Evolutionary conservation across 2,329 filamentous ascomycete genomes (phyloP), one percentile per base, ranked within the genome.

Genomic region (Ophiocordyceps unilateralis): DNA sequence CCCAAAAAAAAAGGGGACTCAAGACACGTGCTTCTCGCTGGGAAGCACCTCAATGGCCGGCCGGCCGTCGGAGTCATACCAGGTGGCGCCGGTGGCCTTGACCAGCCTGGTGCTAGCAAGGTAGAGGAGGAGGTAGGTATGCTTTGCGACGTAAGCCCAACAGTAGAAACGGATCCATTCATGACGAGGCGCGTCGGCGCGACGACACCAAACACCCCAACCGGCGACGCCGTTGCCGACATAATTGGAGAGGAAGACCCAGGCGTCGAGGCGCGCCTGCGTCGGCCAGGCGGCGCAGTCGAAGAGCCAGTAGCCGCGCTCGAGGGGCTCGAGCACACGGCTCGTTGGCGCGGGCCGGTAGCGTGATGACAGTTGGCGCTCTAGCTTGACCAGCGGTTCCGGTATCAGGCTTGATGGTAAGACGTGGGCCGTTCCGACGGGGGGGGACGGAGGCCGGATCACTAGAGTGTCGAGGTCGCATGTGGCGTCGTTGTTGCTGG

Each of bases 251-350:
- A 87, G 60, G 41, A 72, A 78, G 1, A 61, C 58, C 81, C 83
- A 88, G 8, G 77, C 69, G 2, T 67, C 61, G 15, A 64, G 56
- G 41, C 73, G 70, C 4, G 68, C 52, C 0, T 60, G 56, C 0
- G 54, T 42, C 0, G 62, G 54, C 81, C 81, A 86, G 1, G 50
- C 41, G 1, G 59, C 54, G 49, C 72, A 77, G 48, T 77, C 64
- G 5, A 94, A 52, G 2, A 67, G 58, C 88, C 88, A 95, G 58
- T 83, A 78, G 1, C 87, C 88, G 15, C 88, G 70, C 56, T 93
- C 86, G 32, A 81, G 71, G 1, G 61, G 60, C 42, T 72, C 66
- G 1, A 59, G 48, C 5, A 52, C 49, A 0, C 59, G 49, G 0
- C 58, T 51, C n/a, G 22, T 45, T 7, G 42, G 23, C 6, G 41